A percentile compares a stretch with the other conserved stretches of the same genome.
These are phyloP conservation scores for Lactifluus subvellereus DNA, from an alignment of 768 basidiomycete species.

Conservation along the genomic window DNA sequence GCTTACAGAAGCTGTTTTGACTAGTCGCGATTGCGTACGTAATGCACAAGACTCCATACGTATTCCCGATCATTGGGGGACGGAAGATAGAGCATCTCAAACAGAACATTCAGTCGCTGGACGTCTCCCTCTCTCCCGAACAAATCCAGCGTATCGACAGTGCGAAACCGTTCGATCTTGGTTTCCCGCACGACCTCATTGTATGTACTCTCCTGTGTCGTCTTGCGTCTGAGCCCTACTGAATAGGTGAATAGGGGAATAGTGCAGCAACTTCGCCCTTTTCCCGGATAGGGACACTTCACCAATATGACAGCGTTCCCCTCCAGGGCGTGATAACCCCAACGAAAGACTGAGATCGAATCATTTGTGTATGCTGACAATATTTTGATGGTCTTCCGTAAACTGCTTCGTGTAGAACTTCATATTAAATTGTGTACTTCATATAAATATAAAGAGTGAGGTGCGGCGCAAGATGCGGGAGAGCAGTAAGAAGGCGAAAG, in stretches of 20 bases:
- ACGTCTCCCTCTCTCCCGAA: conserved; percentile 39
- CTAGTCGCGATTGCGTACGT: conserved; percentile 50
- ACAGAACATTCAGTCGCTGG: conserved; percentile 46
- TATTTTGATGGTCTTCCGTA: neutral
- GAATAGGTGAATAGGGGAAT: neutral
- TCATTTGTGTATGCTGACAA: no score
- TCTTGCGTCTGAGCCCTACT: neutral
- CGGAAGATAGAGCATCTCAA: conserved; percentile 48
- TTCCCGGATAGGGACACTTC: neutral
- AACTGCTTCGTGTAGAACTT: neutral
- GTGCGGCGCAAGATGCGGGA: no score
- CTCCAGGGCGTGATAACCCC: neutral
- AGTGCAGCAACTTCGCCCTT: neutral
- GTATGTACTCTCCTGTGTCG: conserved; percentile 26
- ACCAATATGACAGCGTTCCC: neutral
- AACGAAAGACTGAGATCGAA: neutral
- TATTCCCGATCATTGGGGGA: conserved; percentile 48
- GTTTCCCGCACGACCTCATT: conserved; percentile 38
- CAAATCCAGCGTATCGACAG: conserved; percentile 44
- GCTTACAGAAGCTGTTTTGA: neutral
- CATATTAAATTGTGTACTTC: neutral
- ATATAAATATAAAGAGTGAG: no score
- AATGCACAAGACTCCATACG: conserved; percentile 47
- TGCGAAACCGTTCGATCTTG: conserved; percentile 39
- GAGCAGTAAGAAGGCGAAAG: no score